These are phyloP conservation scores for Saccharomycopsis lassenensis DNA, from an alignment of 805 yeast species.

Conservation along the genomic window DNA sequence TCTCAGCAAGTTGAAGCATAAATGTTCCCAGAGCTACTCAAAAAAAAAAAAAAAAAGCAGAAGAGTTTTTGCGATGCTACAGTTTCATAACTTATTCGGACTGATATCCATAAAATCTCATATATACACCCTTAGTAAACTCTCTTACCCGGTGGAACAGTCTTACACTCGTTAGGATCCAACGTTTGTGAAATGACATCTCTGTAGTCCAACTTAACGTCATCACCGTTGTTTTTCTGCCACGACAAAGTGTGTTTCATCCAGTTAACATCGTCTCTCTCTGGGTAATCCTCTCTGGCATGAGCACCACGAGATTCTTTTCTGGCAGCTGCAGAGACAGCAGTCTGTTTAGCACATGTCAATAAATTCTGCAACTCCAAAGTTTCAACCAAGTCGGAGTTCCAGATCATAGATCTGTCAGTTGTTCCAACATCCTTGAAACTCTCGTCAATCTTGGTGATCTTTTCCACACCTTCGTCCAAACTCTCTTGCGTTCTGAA, in stretches of 20 bases:
- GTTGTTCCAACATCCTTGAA: conserved; percentile 73
- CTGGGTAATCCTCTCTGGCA: conserved; percentile 96
- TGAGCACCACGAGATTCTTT: conserved; percentile 98
- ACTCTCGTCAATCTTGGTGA: conserved; percentile 61
- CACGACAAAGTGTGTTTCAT: conserved; percentile 95
- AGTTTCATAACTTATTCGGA: no score
- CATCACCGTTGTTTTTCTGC: conserved; percentile 65
- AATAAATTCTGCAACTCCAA: conserved; percentile 91
- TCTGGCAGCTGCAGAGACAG: conserved; percentile 87
- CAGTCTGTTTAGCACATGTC: conserved; percentile 96
- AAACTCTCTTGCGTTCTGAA: conserved; percentile 89
- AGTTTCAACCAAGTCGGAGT: conserved; percentile 92
- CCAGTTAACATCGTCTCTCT: conserved; percentile 94
- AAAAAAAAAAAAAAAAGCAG: no score
- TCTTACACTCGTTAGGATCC: conserved; percentile 85
- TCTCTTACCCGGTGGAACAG: conserved; percentile 96
- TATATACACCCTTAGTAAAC: conserved; percentile 45
- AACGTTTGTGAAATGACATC: conserved; percentile 71
- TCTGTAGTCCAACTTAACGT: conserved; percentile 74
- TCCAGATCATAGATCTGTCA: conserved; percentile 98
- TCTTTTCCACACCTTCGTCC: conserved; percentile 81
- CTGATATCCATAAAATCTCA: no score
- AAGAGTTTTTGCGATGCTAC: no score
- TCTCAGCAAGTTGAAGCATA: no score
- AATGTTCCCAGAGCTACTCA: no score